Evolutionary conservation across 1,139 yeast species (phyloP), one percentile per base, ranked within the genome.

Genomic region (Kazachstania sp.): DNA sequence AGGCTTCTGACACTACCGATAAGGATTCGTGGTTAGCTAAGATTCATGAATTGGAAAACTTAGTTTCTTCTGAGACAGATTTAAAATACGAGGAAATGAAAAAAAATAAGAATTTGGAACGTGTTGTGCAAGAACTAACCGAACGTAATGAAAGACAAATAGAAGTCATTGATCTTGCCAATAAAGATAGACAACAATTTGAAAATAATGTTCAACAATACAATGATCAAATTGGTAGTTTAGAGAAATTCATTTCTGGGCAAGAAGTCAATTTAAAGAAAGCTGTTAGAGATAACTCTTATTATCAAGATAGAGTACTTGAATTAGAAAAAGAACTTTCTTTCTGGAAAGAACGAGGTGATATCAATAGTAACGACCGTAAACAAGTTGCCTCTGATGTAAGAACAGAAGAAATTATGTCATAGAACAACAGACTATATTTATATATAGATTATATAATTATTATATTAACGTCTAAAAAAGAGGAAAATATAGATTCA

Each of bases 311-410:
- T 35, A 59, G 53, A 64, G 63, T 59, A 45, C 64, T 79, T 50
- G 67, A 75, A 49, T 63, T 83, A 53, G 88, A 85, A 63, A 77
- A 72, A 57, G 95, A 86, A 59, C 66, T 83, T 16, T 71, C 77
- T 44, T 81, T 78, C 49, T 79, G 88, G 78, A 77, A 77, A 57
- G 70, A 70, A 42, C 68, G 76, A 49, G 40, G 46, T 7, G 37
- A 40, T 39, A 19, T 32, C 18, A 30, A 23, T n/a, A 41, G n/a
- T 29, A 16, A 23, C 8, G 41, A 20, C 29, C 37, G 35, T 4
- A 46, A 43, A 23, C 43, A 37, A 16, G n/a, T 23, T 3, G 20
- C 37, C 4, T 13, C 45, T 28, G 49, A 35, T 3, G 19, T 45
- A 11, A 28, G 43, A 23, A 31, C 45, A 5, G 47, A 48, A 37